Percentiles rank a stretch among this genome's conserved stretches.
Evolutionary conservation across 345 rosid genomes (phyloP).

Genomic region (Rubroshorea leprosula): DNA sequence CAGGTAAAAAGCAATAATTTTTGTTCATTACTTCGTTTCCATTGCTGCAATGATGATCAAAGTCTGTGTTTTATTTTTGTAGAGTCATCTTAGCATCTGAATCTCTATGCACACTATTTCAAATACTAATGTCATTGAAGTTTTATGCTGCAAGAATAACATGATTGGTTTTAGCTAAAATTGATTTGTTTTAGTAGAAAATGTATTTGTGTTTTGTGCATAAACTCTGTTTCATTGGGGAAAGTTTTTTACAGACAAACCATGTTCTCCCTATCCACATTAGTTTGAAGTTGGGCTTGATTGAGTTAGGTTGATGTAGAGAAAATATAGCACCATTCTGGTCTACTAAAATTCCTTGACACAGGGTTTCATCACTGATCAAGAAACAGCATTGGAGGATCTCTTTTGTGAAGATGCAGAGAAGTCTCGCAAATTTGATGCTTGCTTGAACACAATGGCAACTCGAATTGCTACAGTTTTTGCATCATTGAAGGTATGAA

Average conservation of each 20-base stretch:
- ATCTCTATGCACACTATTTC: not conserved
- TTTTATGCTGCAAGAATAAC: not conserved
- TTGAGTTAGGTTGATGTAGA: not conserved
- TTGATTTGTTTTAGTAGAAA: too few species aligned
- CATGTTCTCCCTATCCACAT: not conserved
- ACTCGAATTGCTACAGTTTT: conserved; percentile 83
- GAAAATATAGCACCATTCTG: not conserved
- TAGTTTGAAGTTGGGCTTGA: not conserved
- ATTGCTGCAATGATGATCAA: not conserved
- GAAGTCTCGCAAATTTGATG: conserved; percentile 51
- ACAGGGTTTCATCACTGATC: conserved; percentile 93
- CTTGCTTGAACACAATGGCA: conserved; percentile 74
- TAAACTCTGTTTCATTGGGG: too few species aligned
- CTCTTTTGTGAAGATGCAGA: conserved; percentile 57
- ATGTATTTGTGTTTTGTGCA: too few species aligned
- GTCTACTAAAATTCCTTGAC: conserved; percentile 15
- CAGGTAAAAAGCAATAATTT: conserved; percentile 41
- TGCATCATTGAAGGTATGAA: conserved; percentile 77
- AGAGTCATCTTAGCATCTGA: not conserved
- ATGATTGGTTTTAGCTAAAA: not conserved
- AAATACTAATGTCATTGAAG: not conserved
- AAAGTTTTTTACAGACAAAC: not conserved
- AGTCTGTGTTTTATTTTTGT: not conserved
- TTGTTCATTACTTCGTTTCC: not conserved
- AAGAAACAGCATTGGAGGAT: conserved; percentile 61